phyloP scores from a whole-genome alignment of 208 protist genomes.

The Naegleria lovaniensis region DNA sequence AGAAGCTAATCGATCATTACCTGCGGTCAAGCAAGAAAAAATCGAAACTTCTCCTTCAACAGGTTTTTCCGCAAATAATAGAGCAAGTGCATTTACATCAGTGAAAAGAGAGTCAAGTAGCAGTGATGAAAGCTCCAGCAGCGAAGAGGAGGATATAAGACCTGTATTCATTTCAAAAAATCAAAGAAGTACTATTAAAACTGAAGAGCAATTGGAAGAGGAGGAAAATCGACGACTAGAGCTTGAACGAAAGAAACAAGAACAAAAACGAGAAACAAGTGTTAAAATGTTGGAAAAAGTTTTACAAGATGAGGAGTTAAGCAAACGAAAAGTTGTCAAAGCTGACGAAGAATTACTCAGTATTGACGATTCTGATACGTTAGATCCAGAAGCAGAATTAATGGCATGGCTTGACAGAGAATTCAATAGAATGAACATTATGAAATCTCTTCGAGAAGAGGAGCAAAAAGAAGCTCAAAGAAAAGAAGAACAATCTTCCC shows the following conservation, averaged over 20 bases:
- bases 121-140: background rate
- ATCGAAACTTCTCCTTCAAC: background rate
- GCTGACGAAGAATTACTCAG: background rate
- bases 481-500: background rate
- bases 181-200: background rate
- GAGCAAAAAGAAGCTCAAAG: slow-evolving; percentile 4
- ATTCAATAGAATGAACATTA: background rate
- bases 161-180: background rate
- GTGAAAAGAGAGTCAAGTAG: background rate
- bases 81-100: background rate
- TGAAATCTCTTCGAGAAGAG: slow-evolving; percentile 14
- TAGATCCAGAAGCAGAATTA: background rate
- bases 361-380: background rate
- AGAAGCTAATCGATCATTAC: background rate
- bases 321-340: background rate
- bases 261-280: background rate
- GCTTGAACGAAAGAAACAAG: background rate
- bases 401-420: slow-evolving; percentile 1
- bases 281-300: background rate
- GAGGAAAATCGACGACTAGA: background rate
- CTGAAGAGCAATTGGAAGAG: slow-evolving; percentile 12
- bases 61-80: background rate
- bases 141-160: background rate
- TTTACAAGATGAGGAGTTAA: background rate
- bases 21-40: background rate